A percentile compares a stretch with the other conserved stretches of the same genome.
phyloP scores from a whole-genome alignment of 352 stramenopile species.

The Phytophthora fragariae region DNA sequence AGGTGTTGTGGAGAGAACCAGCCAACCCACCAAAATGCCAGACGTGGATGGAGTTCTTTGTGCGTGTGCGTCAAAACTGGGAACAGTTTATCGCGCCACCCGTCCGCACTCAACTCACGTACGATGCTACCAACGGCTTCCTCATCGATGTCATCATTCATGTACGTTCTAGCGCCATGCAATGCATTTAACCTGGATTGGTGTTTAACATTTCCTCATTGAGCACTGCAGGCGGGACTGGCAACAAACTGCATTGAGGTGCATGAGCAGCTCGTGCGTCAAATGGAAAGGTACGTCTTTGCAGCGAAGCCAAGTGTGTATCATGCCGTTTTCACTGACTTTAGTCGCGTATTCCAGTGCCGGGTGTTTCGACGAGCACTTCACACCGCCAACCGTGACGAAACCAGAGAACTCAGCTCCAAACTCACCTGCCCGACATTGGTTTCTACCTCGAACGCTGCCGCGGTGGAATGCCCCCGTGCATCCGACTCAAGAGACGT shows the following conservation, averaged over 20 bases:
- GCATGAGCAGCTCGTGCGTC: conserved; percentile 48
- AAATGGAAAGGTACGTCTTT: conserved; percentile 49
- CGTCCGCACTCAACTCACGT: conserved; percentile 68
- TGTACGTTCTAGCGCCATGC: conserved; percentile 31
- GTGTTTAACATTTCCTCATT: conserved; percentile 10
- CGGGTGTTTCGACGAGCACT: conserved; percentile 67
- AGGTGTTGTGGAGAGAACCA: conserved; percentile 91
- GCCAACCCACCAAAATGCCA: conserved; percentile 39
- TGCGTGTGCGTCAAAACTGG: conserved; percentile 35
- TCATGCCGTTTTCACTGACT: neutral
- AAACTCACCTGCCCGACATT: conserved; percentile 29
- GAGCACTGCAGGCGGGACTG: conserved; percentile 42
- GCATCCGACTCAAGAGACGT: conserved; percentile 50
- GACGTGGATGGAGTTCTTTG: conserved; percentile 32
- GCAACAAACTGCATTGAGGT: conserved; percentile 41
- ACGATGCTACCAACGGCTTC: conserved; percentile 61
- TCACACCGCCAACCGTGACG: conserved; percentile 46
- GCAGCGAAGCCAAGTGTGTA: neutral
- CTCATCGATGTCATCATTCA: conserved; percentile 68
- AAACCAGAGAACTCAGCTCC: conserved; percentile 42
- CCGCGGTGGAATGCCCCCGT: conserved; percentile 53
- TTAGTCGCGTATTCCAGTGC: conserved; percentile 28
- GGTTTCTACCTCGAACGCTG: conserved; percentile 39
- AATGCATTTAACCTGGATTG: neutral
- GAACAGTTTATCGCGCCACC: conserved; percentile 47